A percentile compares a stretch with the other conserved stretches of the same genome.
These are phyloP conservation scores for Petunia hybrid DNA, from an alignment of 305 asterid species.

Conservation along the genomic window DNA sequence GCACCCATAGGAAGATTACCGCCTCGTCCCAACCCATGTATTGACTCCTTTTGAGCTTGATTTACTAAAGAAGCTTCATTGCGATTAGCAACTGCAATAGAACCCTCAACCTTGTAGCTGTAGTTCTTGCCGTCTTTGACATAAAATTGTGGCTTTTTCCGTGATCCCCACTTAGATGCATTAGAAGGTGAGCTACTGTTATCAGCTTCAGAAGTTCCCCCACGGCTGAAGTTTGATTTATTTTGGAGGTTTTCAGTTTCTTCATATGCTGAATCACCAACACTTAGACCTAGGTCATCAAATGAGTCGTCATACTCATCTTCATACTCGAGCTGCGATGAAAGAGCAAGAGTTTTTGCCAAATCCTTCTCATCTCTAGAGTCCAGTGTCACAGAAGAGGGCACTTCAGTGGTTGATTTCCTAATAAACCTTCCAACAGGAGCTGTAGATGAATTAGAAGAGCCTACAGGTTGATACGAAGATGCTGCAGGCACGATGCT, in stretches of 20 bases:
- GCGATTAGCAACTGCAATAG: slow-evolving; percentile 71
- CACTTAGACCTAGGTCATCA: slow-evolving; percentile 88
- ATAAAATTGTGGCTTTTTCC: slow-evolving; percentile 74
- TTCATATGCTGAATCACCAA: slow-evolving; percentile 74
- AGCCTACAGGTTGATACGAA: slow-evolving; percentile 42
- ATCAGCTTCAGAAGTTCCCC: slow-evolving; percentile 49
- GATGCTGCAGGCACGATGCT: slow-evolving; percentile 33
- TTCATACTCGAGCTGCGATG: slow-evolving; percentile 85
- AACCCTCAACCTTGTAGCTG: slow-evolving; percentile 87
- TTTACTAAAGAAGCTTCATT: slow-evolving; percentile 73
- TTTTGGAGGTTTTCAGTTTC: slow-evolving; percentile 60
- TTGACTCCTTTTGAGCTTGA: slow-evolving; percentile 67
- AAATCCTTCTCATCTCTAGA: slow-evolving; percentile 52
- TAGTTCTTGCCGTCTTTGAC: slow-evolving; percentile 96
- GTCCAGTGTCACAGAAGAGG: slow-evolving; percentile 58
- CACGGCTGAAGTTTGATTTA: slow-evolving; percentile 40
- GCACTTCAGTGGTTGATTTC: slow-evolving; percentile 52
- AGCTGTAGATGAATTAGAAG: slow-evolving; percentile 62
- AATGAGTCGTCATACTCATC: slow-evolving; percentile 98
- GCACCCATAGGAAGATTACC: slow-evolving; percentile 88
- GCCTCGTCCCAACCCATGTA: slow-evolving; percentile 92
- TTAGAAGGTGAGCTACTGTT: slow-evolving; percentile 52
- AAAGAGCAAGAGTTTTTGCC: slow-evolving; percentile 73
- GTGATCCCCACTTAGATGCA: slow-evolving; percentile 69
- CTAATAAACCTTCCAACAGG: slow-evolving; percentile 81